Base-by-base conservation (phyloP, 108 stramenopile species). In the Skeletonema menzelii region DNA sequence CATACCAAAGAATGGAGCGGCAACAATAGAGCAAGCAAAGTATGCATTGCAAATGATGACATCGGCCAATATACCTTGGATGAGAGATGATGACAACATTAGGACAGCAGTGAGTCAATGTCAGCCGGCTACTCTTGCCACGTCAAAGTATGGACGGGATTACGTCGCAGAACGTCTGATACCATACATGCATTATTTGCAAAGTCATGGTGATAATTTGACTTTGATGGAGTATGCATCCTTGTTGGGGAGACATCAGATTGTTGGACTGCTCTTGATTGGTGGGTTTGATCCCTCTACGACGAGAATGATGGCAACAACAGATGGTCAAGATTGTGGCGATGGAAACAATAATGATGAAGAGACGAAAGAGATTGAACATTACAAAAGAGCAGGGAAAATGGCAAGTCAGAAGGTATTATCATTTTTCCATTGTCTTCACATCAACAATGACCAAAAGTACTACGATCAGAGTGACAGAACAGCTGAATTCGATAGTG, bases 181-280 rank as follows among this genome's bases (percentile, higher is more conserved):
- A 8, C 77, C 77, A 1, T 79, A 82, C 49, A 76, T 79, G 73
- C 10, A 69, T 38, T 35, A 27, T n/a, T 30, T 60, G 12, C 44
- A 63, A 38, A 30, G 15, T 24, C 28, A 44, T 15, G 35, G 62
- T 14, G 40, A 61, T 28, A 75, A 80, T 13, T 79, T 89, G 24
- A 82, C 91, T 19, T 35, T 91, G 10, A 61, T 91, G 67, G 93
- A 91, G 65, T 91, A 87, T 80, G 91, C 93, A 0, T 73, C 68
- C 7, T 75, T 86, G 72, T 10, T 90, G 14, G 88, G 91, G 38
- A 72, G 88, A 24, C 86, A 84, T 74, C 60, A 66, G 14, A 89
- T 91, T 69, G 84, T 92, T 10, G 80, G 71, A 0, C 56, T 75
- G 13, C 32, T 94, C 40, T 55, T 94, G 56, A 10, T 76, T 42